These are phyloP conservation scores for Solanum paucissectum DNA, from an alignment of 257 asterid species.

Conservation along the genomic window DNA sequence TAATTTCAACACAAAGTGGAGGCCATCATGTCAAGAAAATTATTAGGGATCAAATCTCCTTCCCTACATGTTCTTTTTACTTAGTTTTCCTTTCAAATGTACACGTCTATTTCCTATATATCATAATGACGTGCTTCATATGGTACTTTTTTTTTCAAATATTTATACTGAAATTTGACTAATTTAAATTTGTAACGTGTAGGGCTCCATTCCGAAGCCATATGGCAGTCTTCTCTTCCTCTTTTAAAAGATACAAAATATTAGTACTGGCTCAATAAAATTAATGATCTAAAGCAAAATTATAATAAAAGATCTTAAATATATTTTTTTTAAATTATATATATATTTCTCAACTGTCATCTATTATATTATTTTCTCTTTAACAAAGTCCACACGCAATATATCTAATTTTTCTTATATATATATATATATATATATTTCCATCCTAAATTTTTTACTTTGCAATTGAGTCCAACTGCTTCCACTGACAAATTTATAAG, in stretches of 20 bases:
- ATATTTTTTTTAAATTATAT: too few species aligned
- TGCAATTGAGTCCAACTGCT: background rate
- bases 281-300: too few species aligned
- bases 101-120: background rate
- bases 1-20: background rate
- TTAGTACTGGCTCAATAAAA: too few species aligned
- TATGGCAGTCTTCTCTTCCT: too few species aligned
- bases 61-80: background rate
- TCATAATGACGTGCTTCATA: background rate
- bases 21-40: background rate
- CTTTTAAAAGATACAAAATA: too few species aligned
- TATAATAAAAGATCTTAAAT: too few species aligned
- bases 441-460: background rate
- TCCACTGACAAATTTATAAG: background rate
- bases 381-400: slow-evolving; percentile 15
- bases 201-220: too few species aligned
- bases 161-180: rapidly evolving
- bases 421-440: background rate
- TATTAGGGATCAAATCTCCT: background rate
- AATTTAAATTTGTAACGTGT: too few species aligned
- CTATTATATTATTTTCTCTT: background rate
- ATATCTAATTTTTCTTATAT: background rate
- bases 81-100: background rate
- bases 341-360: background rate
- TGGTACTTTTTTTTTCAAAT: background rate